Evolutionary conservation across 176 grass and related monocot species (phyloP).

Genomic region (Phoenix dactylifera): DNA sequence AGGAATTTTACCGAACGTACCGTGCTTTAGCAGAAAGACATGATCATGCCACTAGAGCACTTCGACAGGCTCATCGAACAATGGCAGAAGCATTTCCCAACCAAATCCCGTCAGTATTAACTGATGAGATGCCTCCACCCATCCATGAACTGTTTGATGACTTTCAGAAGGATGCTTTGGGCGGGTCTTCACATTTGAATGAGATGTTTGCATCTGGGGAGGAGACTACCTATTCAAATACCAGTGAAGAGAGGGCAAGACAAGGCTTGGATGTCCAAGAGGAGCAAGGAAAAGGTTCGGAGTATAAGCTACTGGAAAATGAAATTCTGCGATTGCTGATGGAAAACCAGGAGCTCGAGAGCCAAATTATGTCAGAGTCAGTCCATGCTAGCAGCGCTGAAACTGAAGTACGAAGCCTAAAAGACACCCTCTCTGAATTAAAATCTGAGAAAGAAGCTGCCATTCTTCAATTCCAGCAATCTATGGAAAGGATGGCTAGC

Average conservation of each 20-base stretch:
- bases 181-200: constrained; percentile 12
- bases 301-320: constrained; percentile 57
- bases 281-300: neutral
- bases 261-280: neutral
- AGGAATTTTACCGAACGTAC: constrained; percentile 92
- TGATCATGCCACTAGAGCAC: constrained; percentile 74
- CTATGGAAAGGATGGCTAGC: constrained; percentile 35
- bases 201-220: too few relatives aligned
- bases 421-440: constrained; percentile 41
- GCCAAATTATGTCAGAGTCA: constrained; percentile 42
- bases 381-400: constrained; percentile 41
- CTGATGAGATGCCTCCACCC: constrained; percentile 64
- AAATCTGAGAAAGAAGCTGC: constrained; percentile 55
- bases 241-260: neutral
- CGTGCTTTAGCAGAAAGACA: constrained; percentile 88
- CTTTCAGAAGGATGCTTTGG: constrained; percentile 40
- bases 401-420: constrained; percentile 45
- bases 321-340: constrained; percentile 60
- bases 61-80: constrained; percentile 61
- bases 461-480: constrained; percentile 52
- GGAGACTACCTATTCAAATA: too few relatives aligned
- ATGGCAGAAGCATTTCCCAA: constrained; percentile 93
- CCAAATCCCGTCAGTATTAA: constrained; percentile 45
- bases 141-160: constrained; percentile 46
- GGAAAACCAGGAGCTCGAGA: constrained; percentile 87